Percentiles rank a stretch among this genome's conserved stretches.
phyloP scores from a whole-genome alignment of 148 eudicot species.

The Rhododendron williamsianum region DNA sequence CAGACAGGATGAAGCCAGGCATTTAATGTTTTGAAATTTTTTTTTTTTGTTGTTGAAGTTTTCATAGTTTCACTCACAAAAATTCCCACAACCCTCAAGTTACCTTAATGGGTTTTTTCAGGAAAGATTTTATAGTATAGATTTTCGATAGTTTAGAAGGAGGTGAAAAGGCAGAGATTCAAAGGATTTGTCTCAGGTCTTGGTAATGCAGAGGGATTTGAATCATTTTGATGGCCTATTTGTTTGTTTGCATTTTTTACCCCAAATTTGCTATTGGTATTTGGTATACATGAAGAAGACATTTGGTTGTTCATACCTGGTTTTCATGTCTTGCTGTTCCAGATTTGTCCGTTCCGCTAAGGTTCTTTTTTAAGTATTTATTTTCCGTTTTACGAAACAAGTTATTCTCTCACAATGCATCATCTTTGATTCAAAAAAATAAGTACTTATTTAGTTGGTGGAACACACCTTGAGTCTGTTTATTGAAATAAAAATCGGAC shows the following conservation, averaged over 20 bases:
- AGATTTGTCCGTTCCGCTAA: too few species aligned
- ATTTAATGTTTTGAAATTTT: constrained; percentile 7
- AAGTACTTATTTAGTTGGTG: too few species aligned
- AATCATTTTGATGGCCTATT: not conserved
- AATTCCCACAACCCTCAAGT: not conserved
- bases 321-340: not conserved
- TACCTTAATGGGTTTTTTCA: not conserved
- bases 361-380: too few species aligned
- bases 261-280: not conserved
- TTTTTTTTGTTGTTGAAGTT: not conserved
- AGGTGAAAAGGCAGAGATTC: constrained; percentile 6
- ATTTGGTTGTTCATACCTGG: not conserved
- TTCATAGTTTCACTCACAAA: constrained; percentile 1
- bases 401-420: too few species aligned
- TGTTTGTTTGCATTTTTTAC: not conserved
- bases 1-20: constrained; percentile 79
- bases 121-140: not conserved
- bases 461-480: not conserved
- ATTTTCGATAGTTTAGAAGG: not conserved
- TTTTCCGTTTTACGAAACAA: too few species aligned
- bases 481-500: not conserved
- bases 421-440: too few species aligned
- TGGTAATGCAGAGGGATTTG: constrained; percentile 3
- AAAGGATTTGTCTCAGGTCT: not conserved
- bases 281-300: not conserved